Base-by-base conservation (phyloP, 352 stramenopile genomes). In the Phytopythium boreale region DNA sequence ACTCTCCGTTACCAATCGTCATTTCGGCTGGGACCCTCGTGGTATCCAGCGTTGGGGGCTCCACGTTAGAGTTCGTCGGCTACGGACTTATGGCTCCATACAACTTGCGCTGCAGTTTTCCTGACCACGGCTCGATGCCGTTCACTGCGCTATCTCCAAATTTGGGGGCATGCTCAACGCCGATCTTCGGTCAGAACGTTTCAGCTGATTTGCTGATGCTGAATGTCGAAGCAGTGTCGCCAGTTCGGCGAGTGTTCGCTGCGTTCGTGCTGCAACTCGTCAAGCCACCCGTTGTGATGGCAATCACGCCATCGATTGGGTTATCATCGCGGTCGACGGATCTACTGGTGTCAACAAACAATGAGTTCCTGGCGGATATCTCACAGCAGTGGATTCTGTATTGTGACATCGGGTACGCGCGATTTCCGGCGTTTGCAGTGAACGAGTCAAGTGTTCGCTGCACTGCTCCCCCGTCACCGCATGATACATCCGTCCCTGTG, bases 381-480 rank as follows among this genome's bases (percentile, higher is more conserved):
- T 10, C 47, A 37, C 52, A 41, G 36, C 20, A 52, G 60, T 34
- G 14, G 20, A 31, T n/a, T 2, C 36, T 86, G 24, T 52, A 70
- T 53, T 86, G 77, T 26, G 64, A 61, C 10, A 62, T 86, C 51
- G 77, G 77, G 8, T 41, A 37, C 36, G 57, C 46, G 7, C 50
- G 66, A 46, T 61, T 81, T 9, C 29, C 63, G 26, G 67, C 64
- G 5, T 51, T 27, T 15, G 27, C 22, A 36, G 36, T 79, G 27
- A 77, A 69, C 44, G 31, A 63, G 11, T 71, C 70, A 14, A 51
- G 64, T 27, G 52, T 85, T 22, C 44, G 44, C 5, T 84, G 75
- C 34, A 47, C 22, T 17, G 75, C 57, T 24, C 77, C 77, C 37
- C 39, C 62, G 36, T 53, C 56, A 53, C 26, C 27, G 5, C 15